Conservation (phyloP, 164 flowering plant species). For the Cinnamomum micranthum region DNA sequence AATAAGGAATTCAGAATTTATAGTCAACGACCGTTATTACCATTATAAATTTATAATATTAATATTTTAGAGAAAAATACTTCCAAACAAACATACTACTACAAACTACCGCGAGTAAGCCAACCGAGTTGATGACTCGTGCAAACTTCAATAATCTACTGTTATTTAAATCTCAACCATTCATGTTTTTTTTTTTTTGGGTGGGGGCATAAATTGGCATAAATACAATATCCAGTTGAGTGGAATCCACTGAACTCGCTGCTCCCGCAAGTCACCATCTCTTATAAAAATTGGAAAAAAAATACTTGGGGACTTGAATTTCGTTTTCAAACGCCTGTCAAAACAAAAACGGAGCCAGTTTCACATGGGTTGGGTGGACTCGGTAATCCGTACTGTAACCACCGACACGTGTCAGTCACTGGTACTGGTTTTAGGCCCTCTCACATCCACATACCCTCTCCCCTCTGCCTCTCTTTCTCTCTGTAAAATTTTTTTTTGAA, state of each 20-base stretch:
- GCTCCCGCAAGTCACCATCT: neutral
- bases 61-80: too few relatives aligned
- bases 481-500: neutral
- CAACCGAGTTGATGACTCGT: too few relatives aligned
- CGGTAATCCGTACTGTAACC: slow-evolving; percentile 3
- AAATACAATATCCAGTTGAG: neutral
- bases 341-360: neutral
- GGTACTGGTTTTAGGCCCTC: neutral
- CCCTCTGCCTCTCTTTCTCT: neutral
- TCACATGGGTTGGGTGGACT: slow-evolving; percentile 3
- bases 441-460: neutral
- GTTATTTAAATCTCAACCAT: too few relatives aligned
- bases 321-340: neutral
- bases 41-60: too few relatives aligned
- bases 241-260: neutral
- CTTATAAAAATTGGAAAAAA: neutral
- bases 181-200: too few relatives aligned
- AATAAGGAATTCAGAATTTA: too few relatives aligned
- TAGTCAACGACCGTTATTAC: too few relatives aligned
- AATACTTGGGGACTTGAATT: neutral
- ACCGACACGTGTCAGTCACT: slow-evolving; percentile 2
- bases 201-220: too few relatives aligned
- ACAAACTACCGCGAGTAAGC: too few relatives aligned
- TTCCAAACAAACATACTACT: too few relatives aligned
- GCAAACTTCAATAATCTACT: too few relatives aligned